Conservation (phyloP, 129 eudicot genomes). For the Flaveria robusta region DNA sequence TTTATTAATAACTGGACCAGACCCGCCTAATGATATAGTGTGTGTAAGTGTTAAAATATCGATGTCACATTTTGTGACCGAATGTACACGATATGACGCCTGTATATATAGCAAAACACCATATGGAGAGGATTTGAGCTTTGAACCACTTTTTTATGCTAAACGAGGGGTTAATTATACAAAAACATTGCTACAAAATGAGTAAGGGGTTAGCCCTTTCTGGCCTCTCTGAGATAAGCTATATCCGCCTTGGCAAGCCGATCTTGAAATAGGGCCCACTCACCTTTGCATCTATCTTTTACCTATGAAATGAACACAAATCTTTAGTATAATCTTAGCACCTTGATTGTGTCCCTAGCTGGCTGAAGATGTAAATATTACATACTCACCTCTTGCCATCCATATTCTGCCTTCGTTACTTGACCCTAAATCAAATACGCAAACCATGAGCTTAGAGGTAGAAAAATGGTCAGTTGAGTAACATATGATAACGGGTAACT, state of each 20-base stretch:
- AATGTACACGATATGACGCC: neutral
- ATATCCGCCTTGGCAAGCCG: slow-evolving; percentile 18
- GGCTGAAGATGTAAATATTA: slow-evolving; percentile 3
- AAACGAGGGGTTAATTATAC: slow-evolving; percentile 1
- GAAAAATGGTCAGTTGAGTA: neutral
- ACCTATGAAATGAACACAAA: neutral
- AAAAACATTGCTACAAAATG: neutral
- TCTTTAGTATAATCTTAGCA: neutral
- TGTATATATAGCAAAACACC: neutral
- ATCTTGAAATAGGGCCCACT: slow-evolving; percentile 24
- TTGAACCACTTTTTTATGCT: slow-evolving; percentile 6
- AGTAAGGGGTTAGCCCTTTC: neutral
- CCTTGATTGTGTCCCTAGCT: neutral
- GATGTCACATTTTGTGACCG: neutral
- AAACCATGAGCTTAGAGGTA: neutral
- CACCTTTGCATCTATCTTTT: slow-evolving; percentile 23
- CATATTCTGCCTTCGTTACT: neutral
- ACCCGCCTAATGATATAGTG: neutral
- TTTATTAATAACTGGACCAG: neutral
- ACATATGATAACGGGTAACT: neutral
- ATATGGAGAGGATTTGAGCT: neutral
- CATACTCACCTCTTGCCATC: slow-evolving; percentile 21
- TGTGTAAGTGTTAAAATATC: neutral
- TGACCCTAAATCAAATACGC: neutral
- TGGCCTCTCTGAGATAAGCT: neutral